Base-by-base conservation (phyloP, 768 basidiomycete genomes). In the Coprinopsis sp. region DNA sequence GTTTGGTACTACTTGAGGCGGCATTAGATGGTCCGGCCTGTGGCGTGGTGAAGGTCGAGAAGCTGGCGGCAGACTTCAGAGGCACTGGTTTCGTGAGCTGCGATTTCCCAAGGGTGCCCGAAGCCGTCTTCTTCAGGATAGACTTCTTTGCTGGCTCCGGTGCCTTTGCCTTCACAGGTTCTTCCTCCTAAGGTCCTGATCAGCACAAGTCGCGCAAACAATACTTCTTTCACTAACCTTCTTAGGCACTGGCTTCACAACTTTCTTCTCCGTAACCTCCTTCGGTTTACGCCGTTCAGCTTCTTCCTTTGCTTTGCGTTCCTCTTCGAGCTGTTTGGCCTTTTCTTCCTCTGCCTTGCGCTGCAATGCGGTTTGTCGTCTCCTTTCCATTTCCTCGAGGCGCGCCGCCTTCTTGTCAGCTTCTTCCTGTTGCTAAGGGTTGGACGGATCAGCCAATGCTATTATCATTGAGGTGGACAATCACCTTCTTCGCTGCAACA, bases 351-450 rank as follows among this genome's bases (percentile, higher is more conserved):
- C 87, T 1, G 76, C 83, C 62, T 91, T 93, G 58, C 82, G 75
- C 59, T 87, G 82, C 47, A 74, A 61, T 18, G 76, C 82, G 33
- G 68, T 78, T 57, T 81, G 86, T n/a, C 90, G 81, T 34, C 90
- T 76, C 37, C 76, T 74, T 54, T 94, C 92, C 81, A 88, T 88
- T 48, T 91, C 87, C 54, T 82, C 90, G 49, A 86, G 65, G 22
- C 85, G 73, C 10, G 76, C 68, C 1, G 75, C 78, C 64, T 88
- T 91, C 66, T 85, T 90, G 53, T 90, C 91, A 27, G 77, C 75
- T 59, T 90, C 87, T 54, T 87, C 89, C 71, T 94, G 88, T 74
- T 94, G 90, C 94, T 96, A 22, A n/a, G n/a, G n/a, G n/a, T n/a
- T n/a, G n/a, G n/a, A n/a, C n/a, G n/a, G n/a, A n/a, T n/a, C n/a